A percentile compares a stretch with the other conserved stretches of the same genome.
Evolutionary conservation across 148 eudicot species (phyloP).

Genomic region (Cornus kousa): DNA sequence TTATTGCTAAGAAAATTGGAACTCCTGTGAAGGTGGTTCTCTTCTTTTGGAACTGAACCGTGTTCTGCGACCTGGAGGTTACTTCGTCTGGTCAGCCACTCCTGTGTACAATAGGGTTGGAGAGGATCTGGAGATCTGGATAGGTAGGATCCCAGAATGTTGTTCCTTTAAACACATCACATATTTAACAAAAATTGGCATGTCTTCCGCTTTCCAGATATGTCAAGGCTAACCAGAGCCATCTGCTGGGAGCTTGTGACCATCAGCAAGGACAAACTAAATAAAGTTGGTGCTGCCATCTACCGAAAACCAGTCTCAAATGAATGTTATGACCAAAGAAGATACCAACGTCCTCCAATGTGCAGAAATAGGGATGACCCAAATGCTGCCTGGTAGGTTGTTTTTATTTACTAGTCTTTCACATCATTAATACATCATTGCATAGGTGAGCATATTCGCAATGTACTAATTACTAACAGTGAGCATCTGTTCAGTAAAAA

Average conservation of each 20-base stretch:
- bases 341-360: constrained; percentile 57
- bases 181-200: not conserved
- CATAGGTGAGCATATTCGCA: no score
- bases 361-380: constrained; percentile 76
- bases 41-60: constrained; percentile 82
- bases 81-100: constrained; percentile 92
- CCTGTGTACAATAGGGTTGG: constrained; percentile 76
- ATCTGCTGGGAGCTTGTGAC: constrained; percentile 89
- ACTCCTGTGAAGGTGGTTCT: constrained; percentile 61
- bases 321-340: constrained; percentile 70
- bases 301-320: constrained; percentile 69
- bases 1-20: not conserved
- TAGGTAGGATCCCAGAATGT: constrained; percentile 35
- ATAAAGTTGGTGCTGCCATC: constrained; percentile 61
- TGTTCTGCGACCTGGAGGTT: constrained; percentile 82
- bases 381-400: constrained; percentile 78
- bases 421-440: not conserved
- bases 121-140: constrained; percentile 85
- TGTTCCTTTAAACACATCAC: not conserved
- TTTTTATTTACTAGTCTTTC: not conserved
- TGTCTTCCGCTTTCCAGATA: constrained; percentile 37
- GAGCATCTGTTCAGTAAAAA: no score
- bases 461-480: no score
- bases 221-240: constrained; percentile 64
- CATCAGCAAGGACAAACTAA: constrained; percentile 58